Percentiles rank a stretch among this genome's conserved stretches.
phyloP scores from a whole-genome alignment of 352 stramenopile species.

The Globisporangium viniferum region DNA sequence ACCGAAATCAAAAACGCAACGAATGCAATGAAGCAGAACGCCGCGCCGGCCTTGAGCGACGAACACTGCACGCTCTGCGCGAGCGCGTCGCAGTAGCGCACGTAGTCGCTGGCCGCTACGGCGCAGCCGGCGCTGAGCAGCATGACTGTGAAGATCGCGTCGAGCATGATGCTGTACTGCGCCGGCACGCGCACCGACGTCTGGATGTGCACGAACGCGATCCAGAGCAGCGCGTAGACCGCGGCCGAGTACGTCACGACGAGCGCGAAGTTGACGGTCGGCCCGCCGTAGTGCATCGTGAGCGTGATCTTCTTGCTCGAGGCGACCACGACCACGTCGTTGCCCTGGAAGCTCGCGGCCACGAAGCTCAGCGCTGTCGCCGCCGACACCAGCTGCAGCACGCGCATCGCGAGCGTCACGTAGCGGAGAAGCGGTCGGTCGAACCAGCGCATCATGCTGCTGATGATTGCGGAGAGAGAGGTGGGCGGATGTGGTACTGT shows the following conservation, averaged over 20 bases:
- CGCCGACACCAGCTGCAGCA: slow-evolving; percentile 45
- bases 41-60: slow-evolving; percentile 38
- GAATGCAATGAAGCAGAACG: slow-evolving; percentile 63
- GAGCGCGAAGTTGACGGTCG: slow-evolving; percentile 56
- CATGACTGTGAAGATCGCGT: slow-evolving; percentile 67
- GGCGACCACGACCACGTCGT: slow-evolving; percentile 23
- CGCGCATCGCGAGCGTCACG: slow-evolving; percentile 47
- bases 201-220: slow-evolving; percentile 39
- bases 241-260: slow-evolving; percentile 57
- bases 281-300: slow-evolving; percentile 56
- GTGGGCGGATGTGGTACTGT: not conserved
- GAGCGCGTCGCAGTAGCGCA: slow-evolving; percentile 54
- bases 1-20: slow-evolving; percentile 56
- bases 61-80: slow-evolving; percentile 42
- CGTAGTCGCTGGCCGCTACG: slow-evolving; percentile 62
- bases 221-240: slow-evolving; percentile 47
- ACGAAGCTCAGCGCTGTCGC: slow-evolving; percentile 50
- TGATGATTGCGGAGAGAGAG: slow-evolving; percentile 1
- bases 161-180: slow-evolving; percentile 46
- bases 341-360: slow-evolving; percentile 39
- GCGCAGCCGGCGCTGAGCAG: slow-evolving; percentile 61
- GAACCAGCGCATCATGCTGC: slow-evolving; percentile 23
- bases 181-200: slow-evolving; percentile 29
- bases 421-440: slow-evolving; percentile 35
- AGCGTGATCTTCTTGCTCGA: slow-evolving; percentile 34